Evolutionary conservation across 768 basidiomycete species (phyloP), one percentile per base, ranked within the genome.

Genomic region (Lanmaoa pseudosensibilis): DNA sequence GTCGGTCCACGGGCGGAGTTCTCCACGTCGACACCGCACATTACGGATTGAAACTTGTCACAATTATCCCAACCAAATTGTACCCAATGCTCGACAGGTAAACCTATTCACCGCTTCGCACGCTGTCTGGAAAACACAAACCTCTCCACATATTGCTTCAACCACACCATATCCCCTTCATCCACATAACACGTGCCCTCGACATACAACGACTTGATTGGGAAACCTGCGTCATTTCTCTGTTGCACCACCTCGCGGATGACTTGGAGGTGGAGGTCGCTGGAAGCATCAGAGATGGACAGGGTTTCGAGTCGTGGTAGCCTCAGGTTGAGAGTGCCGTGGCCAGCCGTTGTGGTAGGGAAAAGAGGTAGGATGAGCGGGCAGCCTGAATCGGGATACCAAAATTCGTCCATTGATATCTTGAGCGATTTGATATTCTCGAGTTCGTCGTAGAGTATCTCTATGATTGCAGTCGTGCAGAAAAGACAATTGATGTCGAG

Each of bases 221-320:
- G 81, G 16, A 63, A 66, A 1, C 80, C 82, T 5, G 70, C 71
- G 11, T 59, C 69, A 46, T 60, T 71, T 43, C 82, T 74, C 45
- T 62, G 66, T 45, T 71, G 68, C 3, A 87, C 74, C 23, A 87
- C 70, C 25, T 61, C 50, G 46, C 73, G 76, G 69, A 88, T 69
- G 34, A 68, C 54, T 5, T 15, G 32, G 4, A 19, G 1, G 9
- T 34, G 46, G 27, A 27, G 27, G 3, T 40, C 1, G 5, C 79
- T 82, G 15, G 69, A 59, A n/a, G 84, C 67, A 15, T 77, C 78
- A 5, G 74, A 69, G 8, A 80, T 77, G 37, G 71, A 74, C 46
- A 87, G 65, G 18, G 70, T 73, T 57, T 78, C 70, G 13, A 88
- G 74, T 43, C 73, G 72, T 21, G 85, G 84, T 45, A 83, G 80